Percentiles rank a stretch among this genome's conserved stretches.
phyloP scores from a whole-genome alignment of 345 rosid genomes.

The Cardamine occulta region DNA sequence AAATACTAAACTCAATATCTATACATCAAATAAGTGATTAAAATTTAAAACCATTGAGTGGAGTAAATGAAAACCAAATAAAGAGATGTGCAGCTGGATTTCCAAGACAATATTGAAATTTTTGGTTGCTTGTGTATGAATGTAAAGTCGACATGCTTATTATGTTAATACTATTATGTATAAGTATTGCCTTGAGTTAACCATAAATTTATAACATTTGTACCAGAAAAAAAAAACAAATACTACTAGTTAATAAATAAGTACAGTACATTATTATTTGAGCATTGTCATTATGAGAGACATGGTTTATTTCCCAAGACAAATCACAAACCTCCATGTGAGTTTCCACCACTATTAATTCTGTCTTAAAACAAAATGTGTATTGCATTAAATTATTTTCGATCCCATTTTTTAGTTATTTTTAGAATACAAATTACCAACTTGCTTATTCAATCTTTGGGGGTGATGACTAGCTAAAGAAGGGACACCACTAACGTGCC shows the following conservation, averaged over 20 bases:
- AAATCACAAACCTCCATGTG: conserved; percentile 48
- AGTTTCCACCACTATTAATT: conserved; percentile 44
- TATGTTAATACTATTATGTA: conserved; percentile 31
- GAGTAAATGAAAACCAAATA: conserved; percentile 29
- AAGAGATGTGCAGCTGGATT: conserved; percentile 33
- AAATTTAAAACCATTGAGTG: conserved; percentile 13
- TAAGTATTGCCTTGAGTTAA: conserved; percentile 28
- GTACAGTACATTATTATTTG: background rate
- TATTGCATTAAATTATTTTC: conserved; percentile 31
- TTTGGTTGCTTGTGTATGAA: conserved; percentile 47
- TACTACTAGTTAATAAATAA: background rate
- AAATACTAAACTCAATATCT: background rate
- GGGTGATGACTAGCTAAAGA: conserved; percentile 43
- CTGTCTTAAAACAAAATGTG: conserved; percentile 29
- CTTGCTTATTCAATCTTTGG: conserved; percentile 39
- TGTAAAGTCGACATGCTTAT: conserved; percentile 40
- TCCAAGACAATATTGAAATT: conserved; percentile 35
- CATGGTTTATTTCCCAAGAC: conserved; percentile 47
- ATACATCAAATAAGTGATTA: background rate
- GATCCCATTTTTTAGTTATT: conserved; percentile 29
- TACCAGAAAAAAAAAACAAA: conserved; percentile 3
- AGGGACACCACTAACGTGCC: conserved; percentile 47
- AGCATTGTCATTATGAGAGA: conserved; percentile 43
- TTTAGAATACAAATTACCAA: conserved; percentile 35
- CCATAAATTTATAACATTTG: background rate